These are phyloP conservation scores for Cercospora sp. DNA, from an alignment of 2,329 filamentous ascomycete species.

Conservation along the genomic window DNA sequence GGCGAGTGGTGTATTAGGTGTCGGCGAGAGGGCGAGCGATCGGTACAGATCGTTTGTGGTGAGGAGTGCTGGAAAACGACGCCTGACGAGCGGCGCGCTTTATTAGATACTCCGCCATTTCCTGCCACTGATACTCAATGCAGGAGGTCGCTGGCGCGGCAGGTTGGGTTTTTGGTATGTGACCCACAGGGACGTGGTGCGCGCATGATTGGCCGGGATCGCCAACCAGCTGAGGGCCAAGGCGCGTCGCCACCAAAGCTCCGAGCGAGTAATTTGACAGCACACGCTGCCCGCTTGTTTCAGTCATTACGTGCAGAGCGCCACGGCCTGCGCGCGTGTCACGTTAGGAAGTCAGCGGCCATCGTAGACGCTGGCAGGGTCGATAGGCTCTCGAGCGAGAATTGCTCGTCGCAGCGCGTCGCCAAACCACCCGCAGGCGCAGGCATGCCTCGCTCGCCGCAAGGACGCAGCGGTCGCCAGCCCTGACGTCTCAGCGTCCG, in stretches of 20 bases:
- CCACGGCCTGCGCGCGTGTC: slow-evolving; percentile 12
- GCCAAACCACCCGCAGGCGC: slow-evolving; percentile 2
- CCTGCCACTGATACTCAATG: slow-evolving; percentile 18
- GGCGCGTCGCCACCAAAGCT: slow-evolving; percentile 14
- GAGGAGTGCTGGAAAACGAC: slow-evolving; percentile 2
- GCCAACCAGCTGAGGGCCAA: slow-evolving; percentile 18
- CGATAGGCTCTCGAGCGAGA: slow-evolving; percentile 13
- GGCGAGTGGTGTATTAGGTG: slow-evolving; percentile 13
- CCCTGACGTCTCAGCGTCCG: slow-evolving; percentile 3
- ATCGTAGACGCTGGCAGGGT: slow-evolving; percentile 25
- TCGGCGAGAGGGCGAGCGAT: slow-evolving; percentile 16
- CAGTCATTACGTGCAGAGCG: slow-evolving; percentile 19
- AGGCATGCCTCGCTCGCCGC: slow-evolving; percentile 3
- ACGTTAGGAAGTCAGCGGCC: slow-evolving; percentile 11
- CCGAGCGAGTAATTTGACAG: slow-evolving; percentile 8
- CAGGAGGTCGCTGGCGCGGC: slow-evolving; percentile 24
- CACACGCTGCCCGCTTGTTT: slow-evolving; percentile 14
- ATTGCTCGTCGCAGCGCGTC: slow-evolving; percentile 10
- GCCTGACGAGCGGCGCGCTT: slow-evolving; percentile 6
- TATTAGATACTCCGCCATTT: slow-evolving; percentile 17
- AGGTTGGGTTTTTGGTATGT: slow-evolving; percentile 23
- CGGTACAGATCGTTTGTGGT: slow-evolving; percentile 15
- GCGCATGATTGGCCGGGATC: slow-evolving; percentile 21
- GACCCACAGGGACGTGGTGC: slow-evolving; percentile 6
- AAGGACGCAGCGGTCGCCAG: slow-evolving; percentile 1